Conservation (phyloP, 148 eudicot genomes). For the Camellia japonica region DNA sequence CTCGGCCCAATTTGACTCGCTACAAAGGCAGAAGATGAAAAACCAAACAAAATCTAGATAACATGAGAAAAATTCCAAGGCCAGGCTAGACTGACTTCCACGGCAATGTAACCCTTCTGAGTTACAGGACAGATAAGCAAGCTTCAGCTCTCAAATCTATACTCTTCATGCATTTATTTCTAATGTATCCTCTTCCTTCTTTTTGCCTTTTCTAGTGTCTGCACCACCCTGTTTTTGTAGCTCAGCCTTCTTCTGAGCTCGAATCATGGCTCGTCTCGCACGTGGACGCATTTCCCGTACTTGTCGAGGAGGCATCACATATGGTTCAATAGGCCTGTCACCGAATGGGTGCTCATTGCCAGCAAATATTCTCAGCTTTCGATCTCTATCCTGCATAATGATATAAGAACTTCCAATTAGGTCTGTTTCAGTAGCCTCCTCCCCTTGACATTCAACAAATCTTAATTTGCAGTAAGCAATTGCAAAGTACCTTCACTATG, state of each 20-base stretch:
- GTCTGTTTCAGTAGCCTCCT: not conserved
- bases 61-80: not conserved
- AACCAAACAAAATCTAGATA: not conserved
- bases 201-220: conserved; percentile 37
- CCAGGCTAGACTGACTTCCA: not conserved
- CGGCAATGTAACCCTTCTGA: not conserved
- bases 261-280: conserved; percentile 79
- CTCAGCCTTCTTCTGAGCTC: conserved; percentile 79
- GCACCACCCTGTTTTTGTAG: conserved; percentile 48
- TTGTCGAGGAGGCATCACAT: conserved; percentile 74
- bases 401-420: not conserved
- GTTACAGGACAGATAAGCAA: not conserved
- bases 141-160: not conserved
- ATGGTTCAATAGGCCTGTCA: conserved; percentile 76
- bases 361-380: conserved; percentile 81
- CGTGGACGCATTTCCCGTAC: conserved; percentile 93
- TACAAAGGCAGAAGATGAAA: no score
- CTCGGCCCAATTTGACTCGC: no score
- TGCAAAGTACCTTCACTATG: not conserved
- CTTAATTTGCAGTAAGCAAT: not conserved
- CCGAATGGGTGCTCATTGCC: conserved; percentile 83
- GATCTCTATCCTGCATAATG: conserved; percentile 27
- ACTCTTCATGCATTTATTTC: not conserved
- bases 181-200: conserved; percentile 36
- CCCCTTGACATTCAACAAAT: not conserved